These are phyloP conservation scores for Fusarium nodosum DNA, from an alignment of 2,329 filamentous ascomycete genomes.

Conservation along the genomic window DNA sequence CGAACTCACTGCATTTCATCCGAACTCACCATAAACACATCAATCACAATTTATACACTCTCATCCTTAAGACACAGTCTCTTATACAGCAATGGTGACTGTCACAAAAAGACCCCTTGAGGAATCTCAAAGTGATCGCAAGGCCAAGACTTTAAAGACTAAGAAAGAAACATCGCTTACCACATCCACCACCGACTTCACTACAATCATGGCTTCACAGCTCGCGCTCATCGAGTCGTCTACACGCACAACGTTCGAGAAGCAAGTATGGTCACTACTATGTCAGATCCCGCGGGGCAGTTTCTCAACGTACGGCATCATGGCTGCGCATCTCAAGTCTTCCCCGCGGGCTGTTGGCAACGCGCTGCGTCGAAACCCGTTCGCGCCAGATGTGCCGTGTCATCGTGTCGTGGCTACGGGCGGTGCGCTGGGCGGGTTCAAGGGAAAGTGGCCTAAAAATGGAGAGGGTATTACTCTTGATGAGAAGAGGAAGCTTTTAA, in stretches of 20 bases:
- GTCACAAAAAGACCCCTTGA: conserved; percentile 40
- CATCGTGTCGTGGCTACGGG: conserved; percentile 83
- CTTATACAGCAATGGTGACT: conserved; percentile 27
- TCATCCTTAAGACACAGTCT: neutral
- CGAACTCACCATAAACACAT: neutral
- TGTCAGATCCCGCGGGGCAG: conserved; percentile 81
- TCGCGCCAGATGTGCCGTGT: conserved; percentile 84
- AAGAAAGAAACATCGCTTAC: conserved; percentile 17
- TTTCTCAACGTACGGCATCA: conserved; percentile 82
- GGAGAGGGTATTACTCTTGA: conserved; percentile 73
- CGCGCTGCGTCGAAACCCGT: conserved; percentile 82
- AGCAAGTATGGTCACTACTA: conserved; percentile 77
- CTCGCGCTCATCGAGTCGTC: conserved; percentile 62
- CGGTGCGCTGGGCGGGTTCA: conserved; percentile 78
- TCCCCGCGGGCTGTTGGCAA: conserved; percentile 84
- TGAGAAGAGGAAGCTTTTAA: conserved; percentile 73
- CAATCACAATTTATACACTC: neutral
- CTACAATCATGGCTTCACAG: conserved; percentile 54
- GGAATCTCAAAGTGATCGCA: conserved; percentile 28
- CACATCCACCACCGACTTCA: conserved; percentile 5
- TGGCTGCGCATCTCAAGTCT: conserved; percentile 76
- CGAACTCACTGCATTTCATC: neutral
- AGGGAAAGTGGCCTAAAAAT: conserved; percentile 73
- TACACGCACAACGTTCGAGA: conserved; percentile 67
- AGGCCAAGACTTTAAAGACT: conserved; percentile 31